Base-by-base conservation (phyloP, 2,329 filamentous ascomycete species). In the Aspergillus sp. region DNA sequence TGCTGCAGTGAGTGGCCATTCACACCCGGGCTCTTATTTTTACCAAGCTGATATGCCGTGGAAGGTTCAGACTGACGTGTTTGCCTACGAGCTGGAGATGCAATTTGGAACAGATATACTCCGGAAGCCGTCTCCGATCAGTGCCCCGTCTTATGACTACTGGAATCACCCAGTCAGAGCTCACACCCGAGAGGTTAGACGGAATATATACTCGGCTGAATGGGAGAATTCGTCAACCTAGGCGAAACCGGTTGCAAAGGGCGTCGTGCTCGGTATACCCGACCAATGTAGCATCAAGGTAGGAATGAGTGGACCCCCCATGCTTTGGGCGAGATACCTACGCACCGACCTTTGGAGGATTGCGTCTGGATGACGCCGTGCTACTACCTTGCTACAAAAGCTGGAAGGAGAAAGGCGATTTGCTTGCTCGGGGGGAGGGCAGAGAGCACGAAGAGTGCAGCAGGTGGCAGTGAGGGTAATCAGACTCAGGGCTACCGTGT, bases 401-500 rank as follows among this genome's bases (percentile, higher is more conserved):
- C 41, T 30, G 25, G 25, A 12, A 36, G 12, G 32, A 36, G 9
- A 36, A 36, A 36, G 32, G 32, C 15, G 32, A 36, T 13, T 30
- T 50, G 47, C 47, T 50, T 30, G 15, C 13, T 28, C 15, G 12
- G n/a, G 47, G 23, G 3, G 10, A 8, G 15, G 15, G 15, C 25
- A 19, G 25, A 28, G 23, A 15, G 45, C 10, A 49, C 8, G 45
- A 32, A 17, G 10, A 15, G 25, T 10, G 47, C 25, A 9, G 12
- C 23, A n/a, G 15, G 45, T 49, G 45, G 30, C 30, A 23, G 19
- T n/a, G 32, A 23, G 9, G 2, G 38, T 23, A 55, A 45, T 30
- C 41, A 25, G 53, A 55, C 53, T 55, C 53, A 47, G 25, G 23
- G 39, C 53, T 55, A 55, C 53, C n/a, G 53, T 55, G 53, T 55